A percentile compares a stretch with the other conserved stretches of the same genome.
phyloP scores from a whole-genome alignment of 148 eudicot genomes.

The Amaranthus cruentus region DNA sequence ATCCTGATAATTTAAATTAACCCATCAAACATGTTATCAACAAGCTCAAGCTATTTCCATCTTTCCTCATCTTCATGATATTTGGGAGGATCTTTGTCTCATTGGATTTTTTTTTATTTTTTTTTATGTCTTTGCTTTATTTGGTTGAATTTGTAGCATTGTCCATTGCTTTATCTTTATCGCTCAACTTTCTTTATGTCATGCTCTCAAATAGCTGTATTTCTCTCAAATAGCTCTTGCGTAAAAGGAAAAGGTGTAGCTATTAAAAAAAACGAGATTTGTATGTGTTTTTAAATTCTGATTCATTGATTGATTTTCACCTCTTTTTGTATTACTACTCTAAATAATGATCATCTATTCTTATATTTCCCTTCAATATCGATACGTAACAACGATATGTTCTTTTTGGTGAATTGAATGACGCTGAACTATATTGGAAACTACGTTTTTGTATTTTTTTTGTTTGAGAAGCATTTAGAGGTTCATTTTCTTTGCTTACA shows the following conservation, averaged over 20 bases:
- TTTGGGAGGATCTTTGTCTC: background rate
- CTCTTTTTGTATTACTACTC: background rate
- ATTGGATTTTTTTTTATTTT: background rate
- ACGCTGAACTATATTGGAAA: background rate
- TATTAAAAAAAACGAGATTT: too few species aligned
- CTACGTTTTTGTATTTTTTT: background rate
- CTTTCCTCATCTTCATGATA: background rate
- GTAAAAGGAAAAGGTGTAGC: too few species aligned
- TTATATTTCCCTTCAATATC: background rate
- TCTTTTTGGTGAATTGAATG: background rate
- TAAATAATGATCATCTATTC: background rate
- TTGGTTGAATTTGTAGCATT: background rate
- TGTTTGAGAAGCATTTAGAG: background rate
- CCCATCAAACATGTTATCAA: background rate
- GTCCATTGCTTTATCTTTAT: background rate
- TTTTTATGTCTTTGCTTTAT: background rate
- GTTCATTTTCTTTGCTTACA: background rate
- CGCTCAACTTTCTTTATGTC: background rate
- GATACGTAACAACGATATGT: background rate
- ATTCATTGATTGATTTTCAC: background rate
- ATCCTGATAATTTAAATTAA: background rate
- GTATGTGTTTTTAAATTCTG: too few species aligned
- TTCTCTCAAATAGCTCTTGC: too few species aligned
- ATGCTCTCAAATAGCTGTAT: background rate
- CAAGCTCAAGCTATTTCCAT: conserved; percentile 7